Percentiles rank a stretch among this genome's conserved stretches.
Conservation (phyloP, 208 protist genomes). For the Novymonas esmeraldas region DNA sequence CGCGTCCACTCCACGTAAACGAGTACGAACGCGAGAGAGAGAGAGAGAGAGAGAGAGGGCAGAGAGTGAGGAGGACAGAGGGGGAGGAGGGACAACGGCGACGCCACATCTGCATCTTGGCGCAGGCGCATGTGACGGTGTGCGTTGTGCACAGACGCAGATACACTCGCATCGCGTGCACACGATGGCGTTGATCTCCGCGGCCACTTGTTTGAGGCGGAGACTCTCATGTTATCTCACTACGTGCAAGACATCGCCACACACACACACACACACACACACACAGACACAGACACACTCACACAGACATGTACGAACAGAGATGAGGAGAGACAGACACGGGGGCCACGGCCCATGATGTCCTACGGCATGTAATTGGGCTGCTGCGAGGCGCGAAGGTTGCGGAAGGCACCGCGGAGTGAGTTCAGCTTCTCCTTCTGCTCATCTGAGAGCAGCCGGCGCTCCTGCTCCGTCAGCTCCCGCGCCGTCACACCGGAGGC, state of each 20-base stretch:
- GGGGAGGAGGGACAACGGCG: too few species aligned
- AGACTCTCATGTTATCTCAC: too few species aligned
- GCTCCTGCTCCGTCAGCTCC: conserved; percentile 78
- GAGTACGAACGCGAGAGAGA: neutral
- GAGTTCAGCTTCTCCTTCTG: conserved; percentile 78
- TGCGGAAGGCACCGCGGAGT: conserved; percentile 52
- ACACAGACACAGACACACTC: neutral
- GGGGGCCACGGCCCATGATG: neutral
- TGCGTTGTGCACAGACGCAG: too few species aligned
- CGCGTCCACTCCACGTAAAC: neutral
- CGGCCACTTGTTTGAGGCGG: too few species aligned
- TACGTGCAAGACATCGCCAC: too few species aligned
- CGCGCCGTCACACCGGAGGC: conserved; percentile 68
- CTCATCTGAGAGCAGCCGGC: conserved; percentile 66
- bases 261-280: neutral
- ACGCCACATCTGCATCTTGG: too few species aligned
- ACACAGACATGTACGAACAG: neutral
- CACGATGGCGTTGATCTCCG: too few species aligned
- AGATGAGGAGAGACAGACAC: too few species aligned
- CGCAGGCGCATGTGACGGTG: too few species aligned
- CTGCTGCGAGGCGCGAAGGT: conserved; percentile 32
- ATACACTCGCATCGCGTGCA: too few species aligned
- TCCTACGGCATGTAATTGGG: conserved; percentile 42
- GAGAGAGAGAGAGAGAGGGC: neutral
- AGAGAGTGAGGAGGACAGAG: neutral